Evolutionary conservation across 2,329 filamentous ascomycete genomes (phyloP), one percentile per base, ranked within the genome.

Genomic region (Fusarium hostae): DNA sequence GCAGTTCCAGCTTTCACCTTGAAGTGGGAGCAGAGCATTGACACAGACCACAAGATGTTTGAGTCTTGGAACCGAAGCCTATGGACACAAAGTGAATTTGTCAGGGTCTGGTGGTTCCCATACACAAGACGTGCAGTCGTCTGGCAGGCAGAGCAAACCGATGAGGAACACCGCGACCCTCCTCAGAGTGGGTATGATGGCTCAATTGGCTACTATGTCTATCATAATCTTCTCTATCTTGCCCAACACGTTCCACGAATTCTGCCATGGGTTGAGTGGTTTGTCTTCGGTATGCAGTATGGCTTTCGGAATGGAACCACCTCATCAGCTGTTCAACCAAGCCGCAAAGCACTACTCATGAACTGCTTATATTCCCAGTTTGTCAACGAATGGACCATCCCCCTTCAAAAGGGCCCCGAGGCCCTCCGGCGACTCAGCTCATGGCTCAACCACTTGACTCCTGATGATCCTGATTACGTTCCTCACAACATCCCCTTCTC

Each of bases 351-450:
- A 16, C 88, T 98, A 48, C 86, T 98, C 57, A 95, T 99, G 93
- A 96, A 99, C 84, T 99, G 96, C 78, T 88, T 98, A 9, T 99
- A 98, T 85, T 95, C 93, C n/a, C 96, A 99, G 79, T 97, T 94
- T 76, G 96, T 99, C 72, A 98, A 99, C 80, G 96, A 99, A 80
- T 99, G 96, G 96, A 95, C 95, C 1, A 87, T 99, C 10, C 95
- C 96, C 2, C 86, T 99, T 2, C 85, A 90, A 70, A 92, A 92
- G 73, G 96, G 96, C 0, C 95, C 95, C 18, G 95, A 98, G 81
- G 95, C 94, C 11, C 89, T 99, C 45, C 87, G 85, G 35, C 90
- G 96, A 13, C 87, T 99, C 16, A 93, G 91, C 41, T 92, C 93
- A 51, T 99, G 96, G 96, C 86, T 99, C 58, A 92, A 91, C 79